Conservation (phyloP, 441 rosid genomes). For the Geranium incanum region DNA sequence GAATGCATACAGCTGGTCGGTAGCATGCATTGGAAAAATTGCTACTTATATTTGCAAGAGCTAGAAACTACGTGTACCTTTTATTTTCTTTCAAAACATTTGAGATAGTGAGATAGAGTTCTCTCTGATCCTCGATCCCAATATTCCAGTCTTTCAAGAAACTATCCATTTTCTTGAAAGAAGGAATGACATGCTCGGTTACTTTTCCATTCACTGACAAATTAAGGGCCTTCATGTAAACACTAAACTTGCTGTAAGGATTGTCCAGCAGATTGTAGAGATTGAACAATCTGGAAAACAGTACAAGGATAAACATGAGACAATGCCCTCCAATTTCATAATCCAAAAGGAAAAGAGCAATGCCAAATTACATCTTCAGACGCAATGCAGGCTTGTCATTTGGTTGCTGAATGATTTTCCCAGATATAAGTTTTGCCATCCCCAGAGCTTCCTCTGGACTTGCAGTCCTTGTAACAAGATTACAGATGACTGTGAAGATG, state of each 20-base stretch:
- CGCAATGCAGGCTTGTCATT: constrained; percentile 82
- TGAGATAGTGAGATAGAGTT: constrained; percentile 66
- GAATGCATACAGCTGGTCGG: neutral
- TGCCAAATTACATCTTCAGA: constrained; percentile 64
- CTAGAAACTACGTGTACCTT: constrained; percentile 38
- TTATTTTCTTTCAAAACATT: constrained; percentile 67
- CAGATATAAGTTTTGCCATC: constrained; percentile 63
- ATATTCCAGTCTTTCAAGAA: constrained; percentile 96
- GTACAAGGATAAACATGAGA: constrained; percentile 19
- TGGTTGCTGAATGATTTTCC: constrained; percentile 74
- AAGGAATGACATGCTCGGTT: constrained; percentile 56
- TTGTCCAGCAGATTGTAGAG: constrained; percentile 78
- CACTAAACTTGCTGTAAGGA: constrained; percentile 61
- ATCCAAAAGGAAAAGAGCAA: constrained; percentile 6
- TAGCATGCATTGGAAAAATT: neutral
- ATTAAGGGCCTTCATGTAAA: constrained; percentile 72
- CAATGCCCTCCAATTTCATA: constrained; percentile 7
- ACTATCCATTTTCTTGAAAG: constrained; percentile 67
- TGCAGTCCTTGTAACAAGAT: constrained; percentile 58
- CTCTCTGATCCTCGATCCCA: constrained; percentile 67
- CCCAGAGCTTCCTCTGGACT: constrained; percentile 56
- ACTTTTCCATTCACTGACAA: constrained; percentile 78
- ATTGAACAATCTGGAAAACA: constrained; percentile 74
- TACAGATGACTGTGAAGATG: constrained; percentile 87
- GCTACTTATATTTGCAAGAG: neutral